Base-by-base conservation (phyloP, 352 stramenopile genomes). In the Pythium sp. region DNA sequence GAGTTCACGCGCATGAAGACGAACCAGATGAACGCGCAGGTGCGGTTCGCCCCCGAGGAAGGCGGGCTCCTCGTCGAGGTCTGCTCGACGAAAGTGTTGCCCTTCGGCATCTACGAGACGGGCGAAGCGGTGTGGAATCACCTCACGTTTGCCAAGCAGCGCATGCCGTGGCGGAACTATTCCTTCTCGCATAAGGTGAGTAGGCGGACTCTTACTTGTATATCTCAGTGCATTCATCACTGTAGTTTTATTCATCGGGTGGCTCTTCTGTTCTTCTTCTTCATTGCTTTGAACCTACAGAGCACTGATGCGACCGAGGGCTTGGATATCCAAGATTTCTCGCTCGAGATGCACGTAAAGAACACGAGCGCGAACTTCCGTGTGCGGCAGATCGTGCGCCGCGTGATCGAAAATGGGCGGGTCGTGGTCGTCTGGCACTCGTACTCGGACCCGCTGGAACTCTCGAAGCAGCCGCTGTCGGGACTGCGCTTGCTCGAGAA, bases 401-500 rank as follows among this genome's bases (percentile, higher is more conserved):
- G 79, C n/a, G 86, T 86, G 72, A 72, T 81, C 20, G 78, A 89
- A 46, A 28, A 70, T 5, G 80, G 86, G 69, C 75, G 77, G 32
- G 69, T 86, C 20, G 77, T 90, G 57, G 84, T 90, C 36, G 79
- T 80, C 32, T 90, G 80, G 80, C 76, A 69, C 34, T 79, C 80
- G 22, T 82, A 77, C 58, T 86, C 85, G 65, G 71, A 91, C 26
- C 80, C 80, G 20, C 63, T 81, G 18, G 74, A 85, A 67, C 89
- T 89, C 62, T 77, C 75, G 49, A 69, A 71, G 9, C 72, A 82
- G 59, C 63, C 71, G 36, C 62, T 87, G 5, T 55, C 75, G 7
- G 78, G 80, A 26, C 70, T 82, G 58, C 78, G 76, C 58, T 89
- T 89, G 62, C 70, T 75, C 20, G 82, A 89, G 55, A 81, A 84